Evolutionary conservation across 2,329 filamentous ascomycete species (phyloP).

Genomic region (Aschersonia sp.): DNA sequence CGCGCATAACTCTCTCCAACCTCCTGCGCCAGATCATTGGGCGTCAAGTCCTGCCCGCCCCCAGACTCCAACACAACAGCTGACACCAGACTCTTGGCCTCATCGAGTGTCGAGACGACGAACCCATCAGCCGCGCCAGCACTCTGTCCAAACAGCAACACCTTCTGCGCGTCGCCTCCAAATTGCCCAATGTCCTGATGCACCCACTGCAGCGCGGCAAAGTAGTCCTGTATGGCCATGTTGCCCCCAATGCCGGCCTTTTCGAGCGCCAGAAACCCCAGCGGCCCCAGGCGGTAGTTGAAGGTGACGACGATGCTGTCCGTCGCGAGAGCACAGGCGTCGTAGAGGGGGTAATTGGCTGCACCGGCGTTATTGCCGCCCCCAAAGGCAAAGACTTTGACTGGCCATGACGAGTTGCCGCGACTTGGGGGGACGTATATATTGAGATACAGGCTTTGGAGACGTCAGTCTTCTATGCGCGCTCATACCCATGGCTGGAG

Average conservation of each 20-base stretch:
- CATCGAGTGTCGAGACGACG: constrained; percentile 5
- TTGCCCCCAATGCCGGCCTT: constrained; percentile 8
- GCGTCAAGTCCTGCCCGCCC: constrained; percentile 4
- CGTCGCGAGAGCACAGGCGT: constrained; percentile 12
- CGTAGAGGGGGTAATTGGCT: constrained; percentile 5
- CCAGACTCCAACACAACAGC: constrained; percentile 6
- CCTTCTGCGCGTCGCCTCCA: constrained; percentile 24
- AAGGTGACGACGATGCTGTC: constrained; percentile 21
- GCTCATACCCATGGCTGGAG: too few species aligned
- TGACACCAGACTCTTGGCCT: constrained; percentile 3
- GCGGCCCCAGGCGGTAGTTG: constrained; percentile 23
- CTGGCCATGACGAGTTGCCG: not conserved
- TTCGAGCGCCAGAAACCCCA: constrained; percentile 15
- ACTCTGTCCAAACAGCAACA: constrained; percentile 15
- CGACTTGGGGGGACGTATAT: constrained; percentile 1
- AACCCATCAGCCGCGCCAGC: constrained; percentile 5
- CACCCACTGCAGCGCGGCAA: constrained; percentile 31
- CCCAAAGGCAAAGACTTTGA: constrained; percentile 1
- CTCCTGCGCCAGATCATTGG: constrained; percentile 3
- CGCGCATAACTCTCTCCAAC: constrained; percentile 6
- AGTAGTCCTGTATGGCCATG: constrained; percentile 5
- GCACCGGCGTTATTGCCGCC: constrained; percentile 4
- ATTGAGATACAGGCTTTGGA: constrained; percentile 1
- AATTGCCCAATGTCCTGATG: constrained; percentile 27
- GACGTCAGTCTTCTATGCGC: not conserved